Percentiles rank a stretch among this genome's conserved stretches.
Conservation (phyloP, 164 flowering plant species). For the Platanus orientalis region DNA sequence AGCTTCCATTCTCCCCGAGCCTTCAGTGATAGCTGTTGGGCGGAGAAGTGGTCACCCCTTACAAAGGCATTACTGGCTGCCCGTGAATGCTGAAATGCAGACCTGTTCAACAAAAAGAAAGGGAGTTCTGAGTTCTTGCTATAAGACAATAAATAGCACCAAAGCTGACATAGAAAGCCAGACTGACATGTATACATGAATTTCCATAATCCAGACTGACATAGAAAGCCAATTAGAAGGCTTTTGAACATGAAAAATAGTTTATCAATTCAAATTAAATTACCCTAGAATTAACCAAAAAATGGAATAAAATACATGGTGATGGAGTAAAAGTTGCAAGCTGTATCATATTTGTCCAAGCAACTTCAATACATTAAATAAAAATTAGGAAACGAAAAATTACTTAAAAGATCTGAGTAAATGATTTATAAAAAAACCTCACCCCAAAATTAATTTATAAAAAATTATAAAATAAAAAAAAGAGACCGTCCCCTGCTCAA, state of each 20-base stretch:
- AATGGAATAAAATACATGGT: no score
- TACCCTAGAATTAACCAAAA: background rate
- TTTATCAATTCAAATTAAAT: background rate
- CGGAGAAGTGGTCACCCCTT: slow-evolving; percentile 72
- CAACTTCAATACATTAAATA: background rate
- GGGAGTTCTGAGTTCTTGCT: background rate
- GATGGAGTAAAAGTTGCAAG: background rate
- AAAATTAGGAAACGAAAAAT: no score
- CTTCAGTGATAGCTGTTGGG: slow-evolving; percentile 56
- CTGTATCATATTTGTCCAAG: background rate
- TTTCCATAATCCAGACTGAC: background rate
- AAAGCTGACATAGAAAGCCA: no score
- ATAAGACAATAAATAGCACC: background rate
- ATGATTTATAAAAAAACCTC: no score
- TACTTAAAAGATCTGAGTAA: no score
- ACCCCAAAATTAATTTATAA: no score
- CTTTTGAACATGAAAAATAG: background rate
- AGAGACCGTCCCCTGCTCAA: no score
- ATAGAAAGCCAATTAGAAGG: background rate
- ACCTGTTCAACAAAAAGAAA: slow-evolving; percentile 37
- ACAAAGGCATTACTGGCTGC: slow-evolving; percentile 70
- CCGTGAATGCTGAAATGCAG: slow-evolving; percentile 73
- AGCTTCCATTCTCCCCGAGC: slow-evolving; percentile 61
- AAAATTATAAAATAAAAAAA: no score
- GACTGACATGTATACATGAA: background rate